Evolutionary conservation across 2,329 filamentous ascomycete genomes (phyloP).

Genomic region (Neonectria punicea): DNA sequence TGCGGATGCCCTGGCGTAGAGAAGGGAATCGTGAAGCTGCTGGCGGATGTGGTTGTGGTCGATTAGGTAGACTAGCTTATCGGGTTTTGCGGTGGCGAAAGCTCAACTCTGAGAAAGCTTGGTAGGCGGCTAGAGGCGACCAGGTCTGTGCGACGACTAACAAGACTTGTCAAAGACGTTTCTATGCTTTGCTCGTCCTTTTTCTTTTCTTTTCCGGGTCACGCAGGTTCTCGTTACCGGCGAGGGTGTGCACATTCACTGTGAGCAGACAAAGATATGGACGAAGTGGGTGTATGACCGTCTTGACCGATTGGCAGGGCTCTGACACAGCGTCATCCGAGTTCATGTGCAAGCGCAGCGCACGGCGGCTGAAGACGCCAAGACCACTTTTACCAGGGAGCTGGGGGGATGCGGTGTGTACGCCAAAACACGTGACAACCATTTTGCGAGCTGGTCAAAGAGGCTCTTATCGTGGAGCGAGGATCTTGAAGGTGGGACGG

Average conservation of each 20-base stretch:
- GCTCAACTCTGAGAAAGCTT: background rate
- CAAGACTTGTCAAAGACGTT: background rate
- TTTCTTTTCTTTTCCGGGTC: background rate
- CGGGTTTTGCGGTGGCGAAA: background rate
- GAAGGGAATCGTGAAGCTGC: background rate
- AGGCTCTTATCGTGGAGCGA: background rate
- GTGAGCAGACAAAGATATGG: background rate
- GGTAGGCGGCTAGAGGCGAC: background rate
- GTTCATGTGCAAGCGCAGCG: background rate
- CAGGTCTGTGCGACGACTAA: conserved; percentile 11
- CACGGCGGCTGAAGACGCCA: conserved; percentile 26
- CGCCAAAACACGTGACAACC: conserved; percentile 40
- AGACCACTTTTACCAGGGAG: conserved; percentile 7
- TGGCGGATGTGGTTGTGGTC: background rate
- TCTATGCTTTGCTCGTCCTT: background rate
- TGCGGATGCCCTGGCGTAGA: background rate
- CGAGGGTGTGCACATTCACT: background rate
- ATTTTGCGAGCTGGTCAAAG: background rate
- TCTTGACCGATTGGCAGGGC: conserved; percentile 6
- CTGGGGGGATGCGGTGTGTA: conserved; percentile 9
- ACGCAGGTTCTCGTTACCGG: background rate
- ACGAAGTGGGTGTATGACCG: background rate
- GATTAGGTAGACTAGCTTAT: background rate
- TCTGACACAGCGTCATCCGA: background rate
- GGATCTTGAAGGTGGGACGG: background rate